These are phyloP conservation scores for Vanilla planifolia DNA, from an alignment of 106 monocot genomes.

Conservation along the genomic window DNA sequence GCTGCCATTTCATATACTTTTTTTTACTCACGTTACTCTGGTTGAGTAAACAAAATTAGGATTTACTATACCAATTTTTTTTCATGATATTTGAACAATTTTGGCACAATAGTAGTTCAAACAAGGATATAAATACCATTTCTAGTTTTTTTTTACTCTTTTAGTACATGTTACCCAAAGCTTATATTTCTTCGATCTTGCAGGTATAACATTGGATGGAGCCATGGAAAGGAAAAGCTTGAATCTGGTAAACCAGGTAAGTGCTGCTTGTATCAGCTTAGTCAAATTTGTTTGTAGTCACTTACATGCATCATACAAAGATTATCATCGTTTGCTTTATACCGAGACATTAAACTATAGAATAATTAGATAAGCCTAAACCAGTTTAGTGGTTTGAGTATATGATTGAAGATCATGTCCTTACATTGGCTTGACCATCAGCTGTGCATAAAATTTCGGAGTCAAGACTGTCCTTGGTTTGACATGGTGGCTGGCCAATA, in stretches of 20 bases:
- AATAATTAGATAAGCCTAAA: no score
- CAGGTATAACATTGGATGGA: slow-evolving; percentile 98
- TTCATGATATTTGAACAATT: not conserved
- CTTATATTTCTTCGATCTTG: slow-evolving; percentile 3
- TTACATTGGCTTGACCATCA: no score
- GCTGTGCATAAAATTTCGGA: no score
- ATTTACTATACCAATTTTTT: not conserved
- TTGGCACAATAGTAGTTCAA: not conserved
- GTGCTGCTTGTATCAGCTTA: slow-evolving; percentile 1
- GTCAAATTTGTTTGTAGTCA: not conserved
- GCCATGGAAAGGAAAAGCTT: slow-evolving; percentile 89
- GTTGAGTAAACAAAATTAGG: not conserved
- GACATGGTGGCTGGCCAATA: no score
- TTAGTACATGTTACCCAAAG: slow-evolving; percentile 1
- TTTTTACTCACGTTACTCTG: no score
- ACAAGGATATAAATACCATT: not conserved
- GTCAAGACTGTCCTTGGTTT: no score
- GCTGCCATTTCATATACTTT: no score
- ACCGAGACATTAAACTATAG: no score
- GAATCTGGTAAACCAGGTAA: slow-evolving; percentile 93
- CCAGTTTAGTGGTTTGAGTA: no score
- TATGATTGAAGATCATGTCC: no score
- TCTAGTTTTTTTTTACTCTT: not conserved
- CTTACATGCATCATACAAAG: not conserved
- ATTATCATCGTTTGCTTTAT: not conserved